These are phyloP conservation scores for Moniliophthora roreri DNA, from an alignment of 1,284 basidiomycete species.

Conservation along the genomic window DNA sequence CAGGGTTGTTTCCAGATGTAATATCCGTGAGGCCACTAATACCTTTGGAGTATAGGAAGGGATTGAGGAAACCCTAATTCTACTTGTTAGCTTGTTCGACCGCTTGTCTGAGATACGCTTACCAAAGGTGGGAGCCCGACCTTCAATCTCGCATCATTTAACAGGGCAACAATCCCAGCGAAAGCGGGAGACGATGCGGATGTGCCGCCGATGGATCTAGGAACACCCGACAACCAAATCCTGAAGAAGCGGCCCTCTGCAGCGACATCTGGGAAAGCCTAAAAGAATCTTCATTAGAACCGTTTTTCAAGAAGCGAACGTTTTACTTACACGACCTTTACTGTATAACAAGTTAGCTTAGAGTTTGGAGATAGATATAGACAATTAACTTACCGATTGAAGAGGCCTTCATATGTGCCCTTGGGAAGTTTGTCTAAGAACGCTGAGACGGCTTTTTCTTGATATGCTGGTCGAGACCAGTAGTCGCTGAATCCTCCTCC, in stretches of 20 bases:
- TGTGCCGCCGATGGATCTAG: constrained; percentile 28
- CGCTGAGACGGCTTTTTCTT: constrained; percentile 38
- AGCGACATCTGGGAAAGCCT: constrained; percentile 63
- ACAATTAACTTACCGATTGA: constrained; percentile 45
- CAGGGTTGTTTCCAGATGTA: constrained; percentile 51
- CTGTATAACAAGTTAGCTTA: constrained; percentile 15
- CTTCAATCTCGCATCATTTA: constrained; percentile 60
- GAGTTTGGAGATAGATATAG: constrained; percentile 6
- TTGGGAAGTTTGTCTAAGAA: constrained; percentile 47
- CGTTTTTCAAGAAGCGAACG: background rate
- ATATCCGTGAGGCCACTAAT: constrained; percentile 49
- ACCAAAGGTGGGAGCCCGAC: constrained; percentile 40
- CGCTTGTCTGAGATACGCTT: too few species aligned
- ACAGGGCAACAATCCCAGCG: constrained; percentile 50
- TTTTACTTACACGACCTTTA: constrained; percentile 32
- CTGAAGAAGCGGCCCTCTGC: constrained; percentile 50
- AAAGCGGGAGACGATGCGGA: constrained; percentile 52
- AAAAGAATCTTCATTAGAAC: constrained; percentile 1
- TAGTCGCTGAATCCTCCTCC: constrained; percentile 70
- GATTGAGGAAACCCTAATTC: constrained; percentile 70
- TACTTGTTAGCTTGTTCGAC: too few species aligned
- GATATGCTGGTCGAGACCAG: constrained; percentile 53
- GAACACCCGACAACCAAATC: constrained; percentile 33
- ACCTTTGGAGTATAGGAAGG: constrained; percentile 47
- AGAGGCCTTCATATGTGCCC: constrained; percentile 55